These are phyloP conservation scores for Tricholoma sp. DNA, from an alignment of 768 basidiomycete species.

Conservation along the genomic window DNA sequence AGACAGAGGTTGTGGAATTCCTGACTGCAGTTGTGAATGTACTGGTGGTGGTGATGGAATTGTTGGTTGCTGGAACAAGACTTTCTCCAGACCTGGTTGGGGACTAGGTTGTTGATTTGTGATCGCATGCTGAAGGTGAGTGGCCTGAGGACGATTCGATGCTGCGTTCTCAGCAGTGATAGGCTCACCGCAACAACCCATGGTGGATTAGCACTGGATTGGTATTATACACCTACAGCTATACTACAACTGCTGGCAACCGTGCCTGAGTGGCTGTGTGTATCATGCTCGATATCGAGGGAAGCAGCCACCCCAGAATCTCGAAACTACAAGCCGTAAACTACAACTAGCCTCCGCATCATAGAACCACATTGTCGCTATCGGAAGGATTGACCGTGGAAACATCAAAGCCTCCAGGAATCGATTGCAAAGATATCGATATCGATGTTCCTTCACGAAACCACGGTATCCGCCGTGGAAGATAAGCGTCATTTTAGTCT, in stretches of 20 bases:
- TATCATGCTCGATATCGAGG: no score
- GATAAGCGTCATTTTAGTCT: not conserved
- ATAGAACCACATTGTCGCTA: no score
- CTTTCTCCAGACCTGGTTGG: slow-evolving; percentile 37
- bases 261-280: slow-evolving; percentile 28
- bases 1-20: slow-evolving; percentile 12
- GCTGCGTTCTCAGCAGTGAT: slow-evolving; percentile 24
- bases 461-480: not conserved
- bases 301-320: no score
- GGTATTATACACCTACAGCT: no score
- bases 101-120: slow-evolving; percentile 50
- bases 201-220: no score
- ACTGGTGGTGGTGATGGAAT: slow-evolving; percentile 30
- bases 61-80: slow-evolving; percentile 33
- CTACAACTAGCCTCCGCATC: no score
- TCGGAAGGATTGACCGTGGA: not conserved
- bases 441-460: not conserved
- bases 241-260: not conserved
- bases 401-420: not conserved
- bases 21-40: slow-evolving; percentile 10
- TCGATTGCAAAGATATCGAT: not conserved
- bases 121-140: slow-evolving; percentile 25
- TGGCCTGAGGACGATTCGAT: slow-evolving; percentile 27
- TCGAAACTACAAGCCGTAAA: no score
- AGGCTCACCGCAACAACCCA: slow-evolving; percentile 68